phyloP scores from a whole-genome alignment of 805 yeast species.

The Wickerhamomyces hampshirensis region DNA sequence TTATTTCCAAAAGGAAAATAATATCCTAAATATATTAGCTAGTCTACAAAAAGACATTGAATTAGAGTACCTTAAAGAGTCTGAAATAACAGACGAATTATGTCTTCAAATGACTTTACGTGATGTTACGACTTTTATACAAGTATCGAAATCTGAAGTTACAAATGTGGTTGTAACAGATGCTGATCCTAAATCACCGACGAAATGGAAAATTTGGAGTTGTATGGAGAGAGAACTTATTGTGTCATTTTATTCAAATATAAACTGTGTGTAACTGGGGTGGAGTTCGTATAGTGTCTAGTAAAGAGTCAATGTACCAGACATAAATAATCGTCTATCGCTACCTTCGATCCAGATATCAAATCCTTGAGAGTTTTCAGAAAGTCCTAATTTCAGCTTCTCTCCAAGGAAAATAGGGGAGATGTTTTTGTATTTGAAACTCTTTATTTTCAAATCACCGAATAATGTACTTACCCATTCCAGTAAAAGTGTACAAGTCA shows the following conservation, averaged over 20 bases:
- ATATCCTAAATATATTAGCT: conserved; percentile 20
- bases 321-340: conserved; percentile 10
- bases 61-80: conserved; percentile 1
- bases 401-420: conserved; percentile 38
- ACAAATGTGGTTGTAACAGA: conserved; percentile 34
- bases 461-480: conserved; percentile 39
- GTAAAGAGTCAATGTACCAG: conserved; percentile 6
- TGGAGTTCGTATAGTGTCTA: too few species aligned
- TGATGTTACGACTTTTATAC: conserved; percentile 33
- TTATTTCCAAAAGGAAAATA: conserved; percentile 20
- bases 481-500: conserved; percentile 56
- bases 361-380: conserved; percentile 4
- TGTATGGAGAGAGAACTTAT: conserved; percentile 30
- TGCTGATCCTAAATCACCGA: conserved; percentile 46
- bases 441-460: conserved; percentile 16
- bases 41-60: conserved; percentile 18
- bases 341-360: conserved; percentile 20
- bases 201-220: conserved; percentile 45
- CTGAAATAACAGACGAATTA: conserved; percentile 18
- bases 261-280: conserved; percentile 1
- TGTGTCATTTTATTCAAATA: conserved; percentile 4
- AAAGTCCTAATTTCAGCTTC: conserved; percentile 20
- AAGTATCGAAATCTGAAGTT: conserved; percentile 11
- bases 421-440: conserved; percentile 39
- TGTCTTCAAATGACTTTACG: conserved; percentile 32